Evolutionary conservation across 345 rosid species (phyloP).

Genomic region (Pelargonium nanum): DNA sequence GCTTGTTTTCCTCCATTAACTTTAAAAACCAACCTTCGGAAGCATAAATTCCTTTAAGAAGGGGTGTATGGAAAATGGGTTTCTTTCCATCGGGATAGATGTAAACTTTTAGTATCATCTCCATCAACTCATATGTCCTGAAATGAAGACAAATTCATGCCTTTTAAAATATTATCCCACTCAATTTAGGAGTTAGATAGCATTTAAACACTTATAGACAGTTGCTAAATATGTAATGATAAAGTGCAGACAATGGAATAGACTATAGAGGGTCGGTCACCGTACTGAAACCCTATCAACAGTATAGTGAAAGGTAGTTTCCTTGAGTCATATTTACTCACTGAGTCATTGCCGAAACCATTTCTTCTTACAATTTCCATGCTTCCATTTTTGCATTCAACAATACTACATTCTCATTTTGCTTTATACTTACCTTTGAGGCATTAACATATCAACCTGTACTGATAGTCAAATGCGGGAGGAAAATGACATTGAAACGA

Average conservation of each 20-base stretch:
- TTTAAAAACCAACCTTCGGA: constrained; percentile 99
- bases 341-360: background rate
- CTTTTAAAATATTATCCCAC: background rate
- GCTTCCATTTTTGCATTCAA: background rate
- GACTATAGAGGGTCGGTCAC: too few relatives aligned
- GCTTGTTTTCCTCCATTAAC: constrained; percentile 57
- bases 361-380: background rate
- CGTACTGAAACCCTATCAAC: too few relatives aligned
- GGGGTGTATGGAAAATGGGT: constrained; percentile 70
- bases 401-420: too few relatives aligned
- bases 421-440: too few relatives aligned
- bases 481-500: too few relatives aligned
- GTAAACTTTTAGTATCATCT: constrained; percentile 62
- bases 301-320: too few relatives aligned
- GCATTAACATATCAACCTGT: too few relatives aligned
- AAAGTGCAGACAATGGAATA: too few relatives aligned
- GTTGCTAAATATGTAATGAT: background rate
- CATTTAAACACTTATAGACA: background rate
- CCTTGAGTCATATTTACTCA: too few relatives aligned
- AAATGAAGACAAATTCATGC: constrained; percentile 9
- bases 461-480: too few relatives aligned
- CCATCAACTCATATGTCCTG: constrained; percentile 93
- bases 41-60: constrained; percentile 72
- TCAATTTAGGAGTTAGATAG: background rate
- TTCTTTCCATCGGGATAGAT: constrained; percentile 64